Evolutionary conservation across 345 rosid genomes (phyloP).

Genomic region (Raphanus sativus): DNA sequence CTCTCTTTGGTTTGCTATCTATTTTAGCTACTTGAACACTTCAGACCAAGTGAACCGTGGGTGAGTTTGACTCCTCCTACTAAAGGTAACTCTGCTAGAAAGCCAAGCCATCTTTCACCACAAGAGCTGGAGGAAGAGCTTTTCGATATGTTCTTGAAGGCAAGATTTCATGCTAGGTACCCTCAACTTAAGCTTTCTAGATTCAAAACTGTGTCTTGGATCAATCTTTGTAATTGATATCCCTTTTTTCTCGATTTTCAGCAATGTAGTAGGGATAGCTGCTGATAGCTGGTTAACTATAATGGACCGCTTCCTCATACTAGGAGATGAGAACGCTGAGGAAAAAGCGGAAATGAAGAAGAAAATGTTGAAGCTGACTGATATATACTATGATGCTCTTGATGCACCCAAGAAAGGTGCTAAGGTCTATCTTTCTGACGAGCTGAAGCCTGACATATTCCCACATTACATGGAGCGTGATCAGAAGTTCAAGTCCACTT

Average conservation of each 20-base stretch:
- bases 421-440: constrained; percentile 49
- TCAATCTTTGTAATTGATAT: neutral
- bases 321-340: constrained; percentile 38
- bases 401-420: constrained; percentile 73
- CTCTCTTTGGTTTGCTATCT: neutral
- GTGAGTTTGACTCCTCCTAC: constrained; percentile 36
- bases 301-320: constrained; percentile 67
- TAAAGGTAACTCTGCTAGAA: constrained; percentile 12
- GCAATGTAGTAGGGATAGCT: constrained; percentile 56
- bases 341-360: constrained; percentile 48
- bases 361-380: constrained; percentile 44
- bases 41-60: constrained; percentile 61
- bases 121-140: constrained; percentile 61
- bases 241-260: constrained; percentile 38
- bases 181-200: neutral
- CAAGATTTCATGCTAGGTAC: constrained; percentile 64
- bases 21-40: constrained; percentile 58
- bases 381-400: constrained; percentile 74
- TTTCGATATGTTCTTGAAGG: constrained; percentile 51
- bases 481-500: constrained; percentile 48
- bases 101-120: constrained; percentile 46
- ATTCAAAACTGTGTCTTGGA: neutral
- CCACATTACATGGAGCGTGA: constrained; percentile 66
- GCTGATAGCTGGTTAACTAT: constrained; percentile 70
- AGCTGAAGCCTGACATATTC: constrained; percentile 46